These are phyloP conservation scores for Verticillium klebahnii DNA, from an alignment of 2,329 filamentous ascomycete genomes.

Conservation along the genomic window DNA sequence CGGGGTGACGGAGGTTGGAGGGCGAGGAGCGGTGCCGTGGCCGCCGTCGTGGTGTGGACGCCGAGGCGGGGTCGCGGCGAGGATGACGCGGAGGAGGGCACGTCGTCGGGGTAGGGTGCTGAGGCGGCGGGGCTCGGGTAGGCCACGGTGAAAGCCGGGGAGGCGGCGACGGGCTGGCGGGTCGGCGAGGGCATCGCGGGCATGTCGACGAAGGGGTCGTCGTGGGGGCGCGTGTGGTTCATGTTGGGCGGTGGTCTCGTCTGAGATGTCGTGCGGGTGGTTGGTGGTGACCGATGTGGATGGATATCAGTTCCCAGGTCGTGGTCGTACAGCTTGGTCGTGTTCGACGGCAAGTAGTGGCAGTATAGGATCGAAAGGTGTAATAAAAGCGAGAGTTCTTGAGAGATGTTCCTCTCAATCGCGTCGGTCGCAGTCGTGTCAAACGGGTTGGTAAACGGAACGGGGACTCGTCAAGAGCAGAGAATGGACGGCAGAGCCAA, in stretches of 20 bases:
- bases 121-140: background rate
- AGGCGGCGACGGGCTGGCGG: background rate
- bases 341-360: too few species aligned
- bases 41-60: background rate
- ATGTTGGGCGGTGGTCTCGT: background rate
- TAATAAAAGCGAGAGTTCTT: too few species aligned
- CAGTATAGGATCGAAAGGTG: too few species aligned
- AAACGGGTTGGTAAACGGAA: background rate
- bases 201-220: slow-evolving; percentile 4
- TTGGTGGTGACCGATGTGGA: background rate
- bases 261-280: background rate
- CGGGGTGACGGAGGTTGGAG: background rate
- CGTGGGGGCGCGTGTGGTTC: background rate
- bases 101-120: background rate
- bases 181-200: background rate
- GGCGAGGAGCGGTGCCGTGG: background rate
- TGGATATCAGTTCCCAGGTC: too few species aligned
- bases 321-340: too few species aligned
- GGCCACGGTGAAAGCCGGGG: background rate
- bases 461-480: background rate
- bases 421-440: background rate
- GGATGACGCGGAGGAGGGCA: background rate
- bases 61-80: background rate
- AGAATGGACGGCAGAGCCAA: background rate
- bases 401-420: too few species aligned